Percentiles rank a stretch among this genome's conserved stretches.
Conservation (phyloP, 257 asterid species). For the Paraleonurus japonicus region DNA sequence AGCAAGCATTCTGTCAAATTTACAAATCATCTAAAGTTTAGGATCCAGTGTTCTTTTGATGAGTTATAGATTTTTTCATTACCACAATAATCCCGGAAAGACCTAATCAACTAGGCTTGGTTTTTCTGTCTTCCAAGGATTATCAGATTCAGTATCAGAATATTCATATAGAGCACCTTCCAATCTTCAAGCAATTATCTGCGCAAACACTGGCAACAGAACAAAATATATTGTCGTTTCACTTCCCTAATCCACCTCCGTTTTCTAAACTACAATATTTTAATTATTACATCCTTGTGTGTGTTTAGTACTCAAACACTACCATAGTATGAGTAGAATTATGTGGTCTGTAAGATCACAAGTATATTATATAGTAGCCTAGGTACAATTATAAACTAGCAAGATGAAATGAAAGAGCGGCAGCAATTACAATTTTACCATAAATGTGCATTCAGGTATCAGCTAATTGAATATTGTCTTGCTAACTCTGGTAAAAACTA, state of each 20-base stretch:
- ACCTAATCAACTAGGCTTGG: constrained; percentile 1
- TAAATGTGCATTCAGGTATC: no score
- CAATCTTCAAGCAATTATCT: neutral
- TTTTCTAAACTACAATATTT: no score
- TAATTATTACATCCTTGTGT: no score
- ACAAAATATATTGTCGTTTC: neutral
- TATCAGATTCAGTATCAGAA: constrained; percentile 5
- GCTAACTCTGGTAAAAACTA: no score
- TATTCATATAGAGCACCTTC: neutral
- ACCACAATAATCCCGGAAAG: neutral
- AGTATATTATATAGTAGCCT: no score
- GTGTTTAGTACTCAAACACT: no score
- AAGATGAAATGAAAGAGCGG: no score
- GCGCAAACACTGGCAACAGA: neutral
- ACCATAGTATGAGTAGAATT: no score
- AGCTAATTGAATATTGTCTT: no score
- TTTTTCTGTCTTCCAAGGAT: neutral
- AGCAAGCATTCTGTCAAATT: neutral
- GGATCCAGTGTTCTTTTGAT: neutral
- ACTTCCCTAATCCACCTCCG: neutral
- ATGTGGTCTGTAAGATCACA: no score
- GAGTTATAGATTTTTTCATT: neutral
- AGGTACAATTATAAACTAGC: no score
- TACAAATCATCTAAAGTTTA: neutral
- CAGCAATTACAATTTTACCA: no score